Evolutionary conservation across 2,329 filamentous ascomycete species (phyloP), one percentile per base, ranked within the genome.

Genomic region (Penicillium capsulatum): DNA sequence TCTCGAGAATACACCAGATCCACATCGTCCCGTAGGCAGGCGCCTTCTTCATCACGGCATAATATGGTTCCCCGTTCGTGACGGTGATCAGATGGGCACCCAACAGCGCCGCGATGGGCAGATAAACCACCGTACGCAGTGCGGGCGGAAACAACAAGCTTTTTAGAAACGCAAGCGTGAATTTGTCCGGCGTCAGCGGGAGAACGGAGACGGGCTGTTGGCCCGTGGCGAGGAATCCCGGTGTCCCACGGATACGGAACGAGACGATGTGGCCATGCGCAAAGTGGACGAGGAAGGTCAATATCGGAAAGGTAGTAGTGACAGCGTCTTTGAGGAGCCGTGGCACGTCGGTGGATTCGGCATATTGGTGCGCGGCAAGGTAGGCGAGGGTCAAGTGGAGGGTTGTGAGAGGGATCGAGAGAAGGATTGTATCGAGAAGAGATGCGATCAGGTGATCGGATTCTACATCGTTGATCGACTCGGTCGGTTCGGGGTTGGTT

Each of bases 1-100:
- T 76, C 69, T 98, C 92, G 32, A 97, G 75, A 15, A 97, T 83
- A 20, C 84, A 81, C 89, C 91, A 97, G 3, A 97, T 77, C 90
- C 91, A 97, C 13, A 97, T 64, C 28, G 86, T 91, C 0, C 88
- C 92, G 10, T 96, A 64, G 4, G 89, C 82, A n/a, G 92, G 92
- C 0, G 89, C 85, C 48, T 80, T 81, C 70, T 95, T 94, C 87
- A 97, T 90, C 14, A 94, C 81, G 5, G 85, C 84, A 53, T 94
- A 80, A 57, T 96, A 97, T 3, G 83, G 80, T 50, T 81, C 79
- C 19, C 72, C 75, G 57, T 96, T 97, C 17, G 85, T 88, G 37
- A 90, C 80, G 51, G 86, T 73, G 34, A 97, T 82, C 47, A 96
- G 71, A 63, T 88, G 90, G 65, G 81, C 86, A 1, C 92, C 92